Evolutionary conservation across 164 flowering plant species (phyloP).

Genomic region (Litsea cubeba): DNA sequence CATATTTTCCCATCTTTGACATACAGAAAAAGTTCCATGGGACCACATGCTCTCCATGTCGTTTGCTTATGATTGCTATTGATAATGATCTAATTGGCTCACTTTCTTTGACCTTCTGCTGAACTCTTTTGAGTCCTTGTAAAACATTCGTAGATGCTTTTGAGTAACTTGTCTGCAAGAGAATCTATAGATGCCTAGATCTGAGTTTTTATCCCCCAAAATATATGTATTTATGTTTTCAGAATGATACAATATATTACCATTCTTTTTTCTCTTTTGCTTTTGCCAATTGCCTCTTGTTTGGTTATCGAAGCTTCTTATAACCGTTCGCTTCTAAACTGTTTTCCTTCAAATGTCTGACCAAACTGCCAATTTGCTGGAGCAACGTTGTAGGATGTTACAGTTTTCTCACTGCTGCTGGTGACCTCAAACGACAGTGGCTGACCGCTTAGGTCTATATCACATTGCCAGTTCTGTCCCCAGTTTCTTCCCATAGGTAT

Average conservation of each 20-base stretch:
- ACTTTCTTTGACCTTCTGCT: slow-evolving; percentile 2
- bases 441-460: slow-evolving; percentile 47
- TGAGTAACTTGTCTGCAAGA: slow-evolving; percentile 7
- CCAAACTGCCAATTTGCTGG: slow-evolving; percentile 68
- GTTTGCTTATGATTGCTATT: slow-evolving; percentile 6
- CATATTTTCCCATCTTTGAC: background rate
- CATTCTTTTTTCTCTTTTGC: background rate
- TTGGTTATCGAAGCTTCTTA: background rate
- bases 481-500: slow-evolving; percentile 81
- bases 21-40: background rate
- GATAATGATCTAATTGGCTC: slow-evolving; percentile 2
- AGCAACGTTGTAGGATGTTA: slow-evolving; percentile 64
- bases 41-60: slow-evolving; percentile 1
- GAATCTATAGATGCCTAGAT: background rate
- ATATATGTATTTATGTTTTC: background rate
- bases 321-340: slow-evolving; percentile 28
- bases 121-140: slow-evolving; percentile 7
- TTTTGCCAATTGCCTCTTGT: background rate
- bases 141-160: slow-evolving; percentile 1
- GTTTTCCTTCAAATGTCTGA: slow-evolving; percentile 77
- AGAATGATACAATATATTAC: background rate
- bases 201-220: background rate
- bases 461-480: slow-evolving; percentile 88
- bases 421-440: slow-evolving; percentile 75
- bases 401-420: slow-evolving; percentile 41